Conservation (phyloP, 116 monocot genomes). For the Posidonia oceanica region DNA sequence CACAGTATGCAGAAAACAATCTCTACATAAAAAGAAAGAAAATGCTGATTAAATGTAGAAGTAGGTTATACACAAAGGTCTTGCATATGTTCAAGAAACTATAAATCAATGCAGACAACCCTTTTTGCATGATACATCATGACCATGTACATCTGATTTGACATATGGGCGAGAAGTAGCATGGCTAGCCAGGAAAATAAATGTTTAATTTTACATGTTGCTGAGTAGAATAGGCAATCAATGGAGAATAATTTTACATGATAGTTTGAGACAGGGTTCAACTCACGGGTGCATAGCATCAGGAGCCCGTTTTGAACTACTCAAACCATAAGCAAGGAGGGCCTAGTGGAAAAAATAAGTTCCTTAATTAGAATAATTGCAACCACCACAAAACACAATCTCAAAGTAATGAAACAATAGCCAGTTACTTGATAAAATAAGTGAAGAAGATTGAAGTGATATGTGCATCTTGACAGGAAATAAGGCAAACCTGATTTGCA, state of each 20-base stretch:
- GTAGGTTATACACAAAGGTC: neutral
- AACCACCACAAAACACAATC: neutral
- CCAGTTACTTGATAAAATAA: neutral
- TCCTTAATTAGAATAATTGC: neutral
- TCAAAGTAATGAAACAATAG: neutral
- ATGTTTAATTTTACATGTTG: too few relatives aligned
- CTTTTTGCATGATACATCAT: too few relatives aligned
- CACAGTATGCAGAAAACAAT: slow-evolving; percentile 2
- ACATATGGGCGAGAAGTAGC: too few relatives aligned
- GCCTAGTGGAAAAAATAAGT: slow-evolving; percentile 28
- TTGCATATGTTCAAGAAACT: neutral
- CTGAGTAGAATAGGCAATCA: neutral
- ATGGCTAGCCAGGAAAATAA: too few relatives aligned
- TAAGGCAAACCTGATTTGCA: slow-evolving; percentile 77
- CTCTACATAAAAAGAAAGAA: neutral
- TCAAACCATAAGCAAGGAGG: slow-evolving; percentile 96
- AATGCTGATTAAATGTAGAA: neutral
- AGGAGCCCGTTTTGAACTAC: slow-evolving; percentile 91
- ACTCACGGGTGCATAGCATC: slow-evolving; percentile 98
- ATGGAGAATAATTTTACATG: neutral
- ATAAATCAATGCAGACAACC: too few relatives aligned
- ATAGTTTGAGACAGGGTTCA: neutral
- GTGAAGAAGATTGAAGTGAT: neutral
- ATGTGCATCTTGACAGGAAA: neutral
- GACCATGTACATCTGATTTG: too few relatives aligned